Evolutionary conservation across 2,329 filamentous ascomycete species (phyloP), one percentile per base, ranked within the genome.

Genomic region (Colletotrichum cordylinicola): DNA sequence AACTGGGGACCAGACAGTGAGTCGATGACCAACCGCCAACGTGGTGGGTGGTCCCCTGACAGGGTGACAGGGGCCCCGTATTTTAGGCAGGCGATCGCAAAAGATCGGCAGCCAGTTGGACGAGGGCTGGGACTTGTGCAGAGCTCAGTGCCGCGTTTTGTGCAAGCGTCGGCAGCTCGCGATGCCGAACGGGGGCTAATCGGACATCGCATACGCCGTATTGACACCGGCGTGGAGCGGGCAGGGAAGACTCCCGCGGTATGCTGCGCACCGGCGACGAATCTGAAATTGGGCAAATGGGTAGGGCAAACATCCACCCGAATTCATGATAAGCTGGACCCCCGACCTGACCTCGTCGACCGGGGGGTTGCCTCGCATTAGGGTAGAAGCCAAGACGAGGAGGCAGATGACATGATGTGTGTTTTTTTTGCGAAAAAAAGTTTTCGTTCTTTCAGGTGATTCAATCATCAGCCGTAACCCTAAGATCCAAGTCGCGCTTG

Each of bases 161-260:
- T 73, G 73, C 69, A 73, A 72, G 43, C 73, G 15, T 68, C 70
- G 73, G 64, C 64, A 64, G 73, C 73, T 75, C 43, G 24, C 73
- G 33, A 37, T 73, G 70, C 73, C 69, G 73, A 62, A 55, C 56
- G 13, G 62, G 64, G 72, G 56, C 15, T 15, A 35, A 52, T 48
- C 67, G 72, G 67, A 16, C 39, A 21, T 69, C 56, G 33, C 56
- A 65, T 64, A 33, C 66, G 71, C 56, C 58, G 66, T 74, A 65
- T 70, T 64, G 24, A 21, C 65, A 61, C 67, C 67, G 52, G 27
- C 67, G 48, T 74, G 68, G 72, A 56, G 72, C 68, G 24, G 27
- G 35, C 37, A 58, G 31, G 52, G 27, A 43, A 43, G 12, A n/a
- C 21, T 15, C 8, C 10, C 39, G 52, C 21, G 6, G 21, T 29